A percentile compares a stretch with the other conserved stretches of the same genome.
phyloP scores from a whole-genome alignment of 352 stramenopile genomes.

The Pythium aquatile region DNA sequence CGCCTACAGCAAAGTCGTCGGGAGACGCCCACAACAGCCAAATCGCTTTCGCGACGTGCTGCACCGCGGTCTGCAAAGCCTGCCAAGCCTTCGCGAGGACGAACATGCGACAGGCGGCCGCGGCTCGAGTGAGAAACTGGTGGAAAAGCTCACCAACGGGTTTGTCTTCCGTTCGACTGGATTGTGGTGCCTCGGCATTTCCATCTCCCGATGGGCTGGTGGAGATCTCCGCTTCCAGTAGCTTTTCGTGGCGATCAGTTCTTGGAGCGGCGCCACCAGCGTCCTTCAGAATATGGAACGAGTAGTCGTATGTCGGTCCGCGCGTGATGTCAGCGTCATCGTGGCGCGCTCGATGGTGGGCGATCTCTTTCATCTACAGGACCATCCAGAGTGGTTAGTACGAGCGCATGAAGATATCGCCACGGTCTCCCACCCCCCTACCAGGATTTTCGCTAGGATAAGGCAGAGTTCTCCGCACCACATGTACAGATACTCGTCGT shows the following conservation, averaged over 20 bases:
- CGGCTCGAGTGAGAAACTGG: conserved; percentile 40
- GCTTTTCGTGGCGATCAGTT: neutral
- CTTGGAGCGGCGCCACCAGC: neutral
- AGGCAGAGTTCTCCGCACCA: conserved; percentile 72
- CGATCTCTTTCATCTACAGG: neutral
- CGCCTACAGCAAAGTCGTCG: conserved; percentile 23
- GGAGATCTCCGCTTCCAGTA: neutral
- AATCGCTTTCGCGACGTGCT: conserved; percentile 59
- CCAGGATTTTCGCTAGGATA: conserved; percentile 47
- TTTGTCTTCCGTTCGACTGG: neutral
- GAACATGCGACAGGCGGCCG: conserved; percentile 48
- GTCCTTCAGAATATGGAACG: conserved; percentile 36
- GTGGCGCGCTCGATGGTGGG: neutral
- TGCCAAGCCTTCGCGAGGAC: conserved; percentile 46
- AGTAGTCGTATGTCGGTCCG: conserved; percentile 38
- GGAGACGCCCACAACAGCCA: conserved; percentile 56
- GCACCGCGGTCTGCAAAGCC: conserved; percentile 44
- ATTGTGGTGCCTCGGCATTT: neutral
- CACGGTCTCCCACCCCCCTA: conserved; percentile 12
- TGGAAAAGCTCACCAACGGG: conserved; percentile 16
- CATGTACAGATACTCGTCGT: conserved; percentile 55
- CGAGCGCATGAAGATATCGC: no score
- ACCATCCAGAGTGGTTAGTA: neutral
- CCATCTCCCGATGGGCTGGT: neutral
- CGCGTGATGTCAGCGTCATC: conserved; percentile 10